These are phyloP conservation scores for Hydnomerulius pinastri DNA, from an alignment of 768 basidiomycete genomes.

Conservation along the genomic window DNA sequence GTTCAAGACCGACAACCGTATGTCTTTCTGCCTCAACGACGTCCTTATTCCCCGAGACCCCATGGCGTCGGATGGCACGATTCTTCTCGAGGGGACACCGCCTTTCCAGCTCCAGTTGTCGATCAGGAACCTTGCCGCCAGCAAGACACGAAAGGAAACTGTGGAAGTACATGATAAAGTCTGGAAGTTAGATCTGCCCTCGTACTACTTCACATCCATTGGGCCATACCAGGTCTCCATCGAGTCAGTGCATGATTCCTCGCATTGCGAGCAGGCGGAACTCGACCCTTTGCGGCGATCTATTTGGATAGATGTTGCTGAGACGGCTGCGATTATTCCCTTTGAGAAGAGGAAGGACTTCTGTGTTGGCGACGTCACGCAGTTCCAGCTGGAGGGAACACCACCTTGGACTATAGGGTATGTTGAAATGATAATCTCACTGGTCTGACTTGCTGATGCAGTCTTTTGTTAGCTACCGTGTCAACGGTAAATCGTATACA, in stretches of 20 bases:
- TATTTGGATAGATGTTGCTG: slow-evolving; percentile 92
- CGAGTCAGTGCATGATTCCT: slow-evolving; percentile 77
- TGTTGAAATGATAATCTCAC: slow-evolving; percentile 18
- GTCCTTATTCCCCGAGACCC: slow-evolving; percentile 56
- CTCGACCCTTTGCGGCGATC: slow-evolving; percentile 61
- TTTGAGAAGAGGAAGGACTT: slow-evolving; percentile 77
- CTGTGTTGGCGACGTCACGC: slow-evolving; percentile 87
- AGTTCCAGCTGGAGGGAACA: slow-evolving; percentile 92
- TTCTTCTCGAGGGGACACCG: slow-evolving; percentile 79
- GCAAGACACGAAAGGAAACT: slow-evolving; percentile 57
- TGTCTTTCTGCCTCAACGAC: slow-evolving; percentile 78
- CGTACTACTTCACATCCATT: slow-evolving; percentile 73
- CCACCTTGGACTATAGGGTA: slow-evolving; percentile 92
- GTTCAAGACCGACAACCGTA: slow-evolving; percentile 66
- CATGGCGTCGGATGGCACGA: slow-evolving; percentile 48
- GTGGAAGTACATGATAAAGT: slow-evolving; percentile 49
- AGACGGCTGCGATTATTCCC: slow-evolving; percentile 90
- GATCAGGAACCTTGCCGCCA: slow-evolving; percentile 74
- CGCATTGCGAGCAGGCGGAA: slow-evolving; percentile 74
- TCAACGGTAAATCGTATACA: slow-evolving; percentile 72
- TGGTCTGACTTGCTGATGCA: slow-evolving; percentile 5
- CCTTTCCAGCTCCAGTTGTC: slow-evolving; percentile 82
- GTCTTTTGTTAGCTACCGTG: slow-evolving; percentile 59
- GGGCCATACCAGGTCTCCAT: slow-evolving; percentile 82
- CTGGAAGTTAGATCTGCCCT: slow-evolving; percentile 76